These are phyloP conservation scores for Tulasnella sp. DNA, from an alignment of 768 basidiomycete genomes.

Conservation along the genomic window DNA sequence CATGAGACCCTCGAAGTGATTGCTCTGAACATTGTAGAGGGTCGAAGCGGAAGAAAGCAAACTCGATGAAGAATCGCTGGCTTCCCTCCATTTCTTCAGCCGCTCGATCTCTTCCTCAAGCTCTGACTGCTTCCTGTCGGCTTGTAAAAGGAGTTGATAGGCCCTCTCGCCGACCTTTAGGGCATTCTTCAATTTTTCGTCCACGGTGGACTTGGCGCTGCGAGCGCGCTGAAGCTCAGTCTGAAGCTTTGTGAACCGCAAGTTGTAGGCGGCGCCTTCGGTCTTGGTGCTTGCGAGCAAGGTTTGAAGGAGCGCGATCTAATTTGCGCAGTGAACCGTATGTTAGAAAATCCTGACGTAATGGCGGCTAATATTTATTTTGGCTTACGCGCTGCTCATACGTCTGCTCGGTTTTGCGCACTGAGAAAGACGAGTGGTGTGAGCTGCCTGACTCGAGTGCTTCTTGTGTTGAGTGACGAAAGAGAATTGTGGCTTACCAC, in stretches of 20 bases:
- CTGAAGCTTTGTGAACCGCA: neutral
- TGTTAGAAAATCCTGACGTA: neutral
- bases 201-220: neutral
- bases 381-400: constrained; percentile 2
- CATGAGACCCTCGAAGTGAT: neutral
- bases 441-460: too few relatives aligned
- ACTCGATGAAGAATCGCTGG: neutral
- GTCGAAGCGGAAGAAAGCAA: neutral
- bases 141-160: constrained; percentile 6
- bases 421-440: too few relatives aligned
- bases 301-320: constrained; percentile 1
- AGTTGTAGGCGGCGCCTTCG: neutral
- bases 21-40: neutral
- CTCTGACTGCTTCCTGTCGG: constrained; percentile 8
- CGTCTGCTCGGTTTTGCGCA: constrained; percentile 8
- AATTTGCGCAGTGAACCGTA: neutral
- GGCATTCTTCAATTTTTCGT: constrained; percentile 4
- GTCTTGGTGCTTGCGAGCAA: neutral
- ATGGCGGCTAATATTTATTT: neutral
- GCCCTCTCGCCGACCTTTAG: constrained; percentile 12
- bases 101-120: constrained; percentile 6
- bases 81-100: neutral
- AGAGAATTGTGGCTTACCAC: neutral
- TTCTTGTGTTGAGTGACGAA: too few relatives aligned
- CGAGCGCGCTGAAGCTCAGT: neutral